These are phyloP conservation scores for Ganoderma sinense DNA, from an alignment of 1,284 basidiomycete species.

Conservation along the genomic window DNA sequence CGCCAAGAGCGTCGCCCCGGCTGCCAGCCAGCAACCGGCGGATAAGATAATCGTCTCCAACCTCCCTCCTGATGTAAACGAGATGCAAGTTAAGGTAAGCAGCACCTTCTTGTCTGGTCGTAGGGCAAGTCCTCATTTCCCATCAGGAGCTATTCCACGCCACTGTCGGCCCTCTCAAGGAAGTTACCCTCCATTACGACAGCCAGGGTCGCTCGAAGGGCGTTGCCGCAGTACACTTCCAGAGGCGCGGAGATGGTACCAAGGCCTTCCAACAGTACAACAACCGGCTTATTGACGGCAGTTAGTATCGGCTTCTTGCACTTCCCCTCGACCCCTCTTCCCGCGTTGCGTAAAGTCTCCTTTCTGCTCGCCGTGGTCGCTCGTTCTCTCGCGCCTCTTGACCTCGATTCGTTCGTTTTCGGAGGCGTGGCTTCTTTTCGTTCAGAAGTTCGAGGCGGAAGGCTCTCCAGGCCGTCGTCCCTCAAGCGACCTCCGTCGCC, in stretches of 20 bases:
- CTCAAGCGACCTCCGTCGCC: slow-evolving; percentile 6
- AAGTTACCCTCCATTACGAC: slow-evolving; percentile 90
- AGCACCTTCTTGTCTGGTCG: slow-evolving; percentile 19
- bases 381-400: slow-evolving; percentile 6
- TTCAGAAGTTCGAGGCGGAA: slow-evolving; percentile 11
- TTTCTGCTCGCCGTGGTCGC: slow-evolving; percentile 29
- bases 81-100: slow-evolving; percentile 89
- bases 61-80: slow-evolving; percentile 94
- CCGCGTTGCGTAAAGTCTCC: slow-evolving; percentile 24
- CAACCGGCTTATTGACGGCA: slow-evolving; percentile 99
- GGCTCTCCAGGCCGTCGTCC: slow-evolving; percentile 18
- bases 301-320: slow-evolving; percentile 86
- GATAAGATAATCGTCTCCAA: slow-evolving; percentile 98
- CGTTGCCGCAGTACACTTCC: slow-evolving; percentile 88
- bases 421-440: slow-evolving; percentile 15
- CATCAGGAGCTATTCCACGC: slow-evolving; percentile 90
- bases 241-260: slow-evolving; percentile 87
- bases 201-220: slow-evolving; percentile 89
- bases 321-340: slow-evolving; percentile 41
- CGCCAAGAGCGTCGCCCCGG: slow-evolving; percentile 46
- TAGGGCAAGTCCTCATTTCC: background rate
- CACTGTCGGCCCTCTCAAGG: slow-evolving; percentile 89
- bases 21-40: slow-evolving; percentile 53
- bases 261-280: slow-evolving; percentile 96
- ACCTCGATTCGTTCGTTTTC: slow-evolving; percentile 7